Evolutionary conservation across 2,329 filamentous ascomycete genomes (phyloP), one percentile per base, ranked within the genome.

Genomic region (Coniochaeta ligniaria): DNA sequence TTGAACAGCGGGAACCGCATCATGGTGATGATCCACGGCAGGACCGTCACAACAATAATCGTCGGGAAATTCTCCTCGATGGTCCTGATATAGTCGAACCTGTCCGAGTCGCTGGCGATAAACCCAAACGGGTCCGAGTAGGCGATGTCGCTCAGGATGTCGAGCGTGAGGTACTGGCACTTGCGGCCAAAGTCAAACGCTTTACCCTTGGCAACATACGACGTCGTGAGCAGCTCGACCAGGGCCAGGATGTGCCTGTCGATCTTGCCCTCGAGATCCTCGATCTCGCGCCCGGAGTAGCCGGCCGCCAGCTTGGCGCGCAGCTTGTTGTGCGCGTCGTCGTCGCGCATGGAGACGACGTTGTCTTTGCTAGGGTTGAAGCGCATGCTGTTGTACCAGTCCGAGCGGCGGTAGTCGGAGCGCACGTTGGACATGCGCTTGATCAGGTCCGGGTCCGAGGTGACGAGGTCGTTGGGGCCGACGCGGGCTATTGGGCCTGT

Each of bases 131-230:
- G 65, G 43, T 74, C 63, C 24, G 80, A 79, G 33, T 81, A 76
- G 1, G 76, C 77, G 5, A 83, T 63, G 47, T 74, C 73, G 50
- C 74, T 78, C 59, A 83, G 77, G 26, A 80, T 75, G 63, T 83
- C 80, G 1, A 82, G 67, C 0, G 78, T 77, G 59, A 81, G 76
- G 70, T 74, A 80, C 31, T 78, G 75, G 4, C 76, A 71, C 52
- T 76, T 75, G 12, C 68, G 66, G 12, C 75, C 73, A 35, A 82
- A 65, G 63, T 83, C 78, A 65, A 81, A 71, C n/a, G 73, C 63
- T 56, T 79, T 78, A 26, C 45, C 33, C 22, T 9, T 8, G 11
- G 56, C 24, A 2, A 58, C 38, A 36, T 58, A 58, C 5, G n/a
- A 24, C 4, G 35, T 58, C 22, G 6, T 16, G 16, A 58, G 26